Evolutionary conservation across 2,329 filamentous ascomycete species (phyloP).

Genomic region (Arthrobotrys conoides): DNA sequence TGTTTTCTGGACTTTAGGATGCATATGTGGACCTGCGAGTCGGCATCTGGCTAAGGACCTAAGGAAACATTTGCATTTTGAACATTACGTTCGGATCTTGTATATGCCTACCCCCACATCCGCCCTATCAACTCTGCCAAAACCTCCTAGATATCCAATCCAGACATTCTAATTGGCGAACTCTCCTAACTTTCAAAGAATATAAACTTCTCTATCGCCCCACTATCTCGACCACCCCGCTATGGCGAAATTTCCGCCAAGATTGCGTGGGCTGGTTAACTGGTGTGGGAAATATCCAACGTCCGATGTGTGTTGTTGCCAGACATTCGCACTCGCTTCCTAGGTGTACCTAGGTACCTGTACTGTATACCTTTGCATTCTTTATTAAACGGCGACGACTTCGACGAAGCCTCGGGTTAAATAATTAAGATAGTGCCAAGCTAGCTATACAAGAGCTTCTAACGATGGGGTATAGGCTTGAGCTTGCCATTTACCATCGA

Average conservation of each 20-base stretch:
- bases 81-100: not conserved
- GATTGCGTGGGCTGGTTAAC: constrained; percentile 48
- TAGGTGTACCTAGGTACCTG: too few species aligned
- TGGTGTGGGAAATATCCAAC: constrained; percentile 42
- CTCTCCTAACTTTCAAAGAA: not conserved
- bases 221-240: constrained; percentile 36
- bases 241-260: constrained; percentile 60
- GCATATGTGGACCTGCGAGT: not conserved
- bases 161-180: constrained; percentile 4
- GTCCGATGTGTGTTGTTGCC: constrained; percentile 26
- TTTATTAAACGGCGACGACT: constrained; percentile 10
- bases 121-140: not conserved
- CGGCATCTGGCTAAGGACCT: not conserved
- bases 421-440: not conserved
- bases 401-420: constrained; percentile 17
- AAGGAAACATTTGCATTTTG: not conserved
- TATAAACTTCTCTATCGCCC: constrained; percentile 14
- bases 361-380: too few species aligned
- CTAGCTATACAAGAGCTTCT: not conserved
- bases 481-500: constrained; percentile 49
- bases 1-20: not conserved
- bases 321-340: not conserved
- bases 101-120: not conserved
- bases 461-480: constrained; percentile 10
- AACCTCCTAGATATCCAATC: not conserved